Base-by-base conservation (phyloP, 1,284 basidiomycete genomes). In the Cutaneotrichosporon cavernicola region DNA sequence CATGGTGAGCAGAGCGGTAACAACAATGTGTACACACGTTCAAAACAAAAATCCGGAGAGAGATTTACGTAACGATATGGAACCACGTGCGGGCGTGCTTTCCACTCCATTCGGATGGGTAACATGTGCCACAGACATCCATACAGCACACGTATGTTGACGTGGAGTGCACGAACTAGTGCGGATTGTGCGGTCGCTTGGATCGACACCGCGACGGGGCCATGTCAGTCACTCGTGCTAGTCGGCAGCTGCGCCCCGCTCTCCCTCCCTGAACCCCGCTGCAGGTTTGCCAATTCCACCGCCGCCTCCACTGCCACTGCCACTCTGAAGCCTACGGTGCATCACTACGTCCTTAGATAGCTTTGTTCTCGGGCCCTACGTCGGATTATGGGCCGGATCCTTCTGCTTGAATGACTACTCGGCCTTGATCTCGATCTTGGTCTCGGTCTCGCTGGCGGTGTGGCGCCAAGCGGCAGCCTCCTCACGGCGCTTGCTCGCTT, bases 1-100 rank as follows among this genome's bases (percentile, higher is more conserved):
- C 90, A 91, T 91, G 70, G 69, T 53, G 55, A 46, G 40, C 55
- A 22, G 32, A 34, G 46, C 18, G 31, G 49, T 31, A 30, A 32
- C 56, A 61, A 50, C 36, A 65, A 36, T 49, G 51, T 50, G 50
- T 18, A 46, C 18, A n/a, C 43, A 46, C 18, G 43, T 46, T 46
- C 43, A 38, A 26, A 32, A 46, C 58, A 46, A 40, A 51, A 46
- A 46, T 46, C 43, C 26, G 26, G 26, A 18, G 16, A n/a, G 43
- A n/a, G 7, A 18, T 36, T n/a, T 46, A 46, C 18, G 43, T 43
- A 46, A 16, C 18, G 8, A 26, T n/a, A 46, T 18, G 16, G 5
- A 18, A 46, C 43, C 43, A n/a, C 43, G 43, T 46, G 43, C 43
- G 43, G 3, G 43, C 43, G 18, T n/a, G 18, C 43, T 46, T 46